phyloP scores from a whole-genome alignment of 495 filamentous ascomycete species.

The Aspergillus conjunctus region DNA sequence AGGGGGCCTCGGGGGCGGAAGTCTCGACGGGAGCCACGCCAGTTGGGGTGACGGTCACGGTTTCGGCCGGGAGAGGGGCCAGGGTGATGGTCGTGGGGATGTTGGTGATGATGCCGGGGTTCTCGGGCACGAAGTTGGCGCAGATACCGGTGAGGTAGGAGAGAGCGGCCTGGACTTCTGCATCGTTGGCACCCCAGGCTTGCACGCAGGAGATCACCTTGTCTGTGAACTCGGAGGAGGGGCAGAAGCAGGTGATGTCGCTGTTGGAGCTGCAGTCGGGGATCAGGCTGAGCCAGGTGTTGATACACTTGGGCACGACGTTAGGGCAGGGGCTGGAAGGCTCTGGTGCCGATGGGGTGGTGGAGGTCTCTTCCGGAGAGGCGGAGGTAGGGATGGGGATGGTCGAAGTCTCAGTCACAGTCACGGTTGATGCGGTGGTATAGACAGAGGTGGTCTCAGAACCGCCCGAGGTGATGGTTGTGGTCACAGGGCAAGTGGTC shows the following conservation, averaged over 20 bases:
- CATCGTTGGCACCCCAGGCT: slow-evolving; percentile 67
- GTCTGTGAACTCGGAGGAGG: slow-evolving; percentile 69
- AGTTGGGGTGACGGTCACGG: slow-evolving; percentile 38
- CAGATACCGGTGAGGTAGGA: slow-evolving; percentile 92
- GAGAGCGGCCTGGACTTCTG: slow-evolving; percentile 69
- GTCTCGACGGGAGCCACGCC: slow-evolving; percentile 52
- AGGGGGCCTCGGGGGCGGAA: slow-evolving; percentile 41
- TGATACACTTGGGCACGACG: slow-evolving; percentile 84
- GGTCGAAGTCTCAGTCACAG: slow-evolving; percentile 25
- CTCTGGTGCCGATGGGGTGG: slow-evolving; percentile 25
- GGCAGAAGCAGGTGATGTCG: slow-evolving; percentile 85
- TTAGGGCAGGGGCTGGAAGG: slow-evolving; percentile 59
- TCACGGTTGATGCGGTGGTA: slow-evolving; percentile 37
- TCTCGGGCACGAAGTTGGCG: slow-evolving; percentile 67
- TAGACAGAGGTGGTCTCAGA: slow-evolving; percentile 34
- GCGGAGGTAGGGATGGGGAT: slow-evolving; percentile 24
- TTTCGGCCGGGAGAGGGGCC: slow-evolving; percentile 37
- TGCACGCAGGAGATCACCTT: slow-evolving; percentile 82
- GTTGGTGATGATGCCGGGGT: slow-evolving; percentile 83
- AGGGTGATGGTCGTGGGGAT: slow-evolving; percentile 65
- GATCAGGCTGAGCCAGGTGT: slow-evolving; percentile 78
- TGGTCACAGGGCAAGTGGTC: slow-evolving; percentile 34
- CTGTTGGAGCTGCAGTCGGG: slow-evolving; percentile 82
- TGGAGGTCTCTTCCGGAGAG: slow-evolving; percentile 23
- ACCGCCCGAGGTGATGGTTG: slow-evolving; percentile 32